Base-by-base conservation (phyloP, 345 rosid genomes). In the Stellera chamaejasme region DNA sequence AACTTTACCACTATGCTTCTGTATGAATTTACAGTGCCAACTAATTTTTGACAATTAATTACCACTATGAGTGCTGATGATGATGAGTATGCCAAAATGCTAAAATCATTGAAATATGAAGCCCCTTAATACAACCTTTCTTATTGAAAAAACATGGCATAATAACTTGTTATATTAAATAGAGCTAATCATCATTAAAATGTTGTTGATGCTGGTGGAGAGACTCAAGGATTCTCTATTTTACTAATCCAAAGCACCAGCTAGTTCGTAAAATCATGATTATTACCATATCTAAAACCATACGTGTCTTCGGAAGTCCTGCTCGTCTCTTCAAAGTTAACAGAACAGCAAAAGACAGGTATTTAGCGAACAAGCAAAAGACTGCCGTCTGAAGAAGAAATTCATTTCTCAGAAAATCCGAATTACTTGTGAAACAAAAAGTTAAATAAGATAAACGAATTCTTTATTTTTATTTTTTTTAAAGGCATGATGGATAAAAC, bases 251-350 rank as follows among this genome's bases (percentile, higher is more conserved):
- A 45, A 56, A 62, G 56, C 39, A 32, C 55, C 66, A 53, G 45
- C 49, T 39, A 27, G 23, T 19, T 42, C 50, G 61, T 28, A 65
- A 65, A 6, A 43, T 13, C 61, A 46, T 67, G 64, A 19, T 68
- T 62, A 79, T 76, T 67, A 79, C 85, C 80, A 72, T 77, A 65
- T 80, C 87, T 27, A 76, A 66, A 72, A 72, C 58, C 49, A 48
- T 47, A 69, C 82, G 74, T 10, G 72, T 60, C 75, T 82, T 84
- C n/a, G 72, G 75, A 64, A 80, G 78, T 58, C 82, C 89, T 75
- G 69, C 54, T 74, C 82, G 83, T 69, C 77, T 80, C 96, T n/a
- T n/a, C n/a, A n/a, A n/a, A n/a, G n/a, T n/a, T n/a, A n/a, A n/a
- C 39, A 32, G 3, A 32, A 32, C 3, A 32, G 39, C 39, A 71